Evolutionary conservation across 495 filamentous ascomycete species (phyloP).

Genomic region (Penicillium manginii): DNA sequence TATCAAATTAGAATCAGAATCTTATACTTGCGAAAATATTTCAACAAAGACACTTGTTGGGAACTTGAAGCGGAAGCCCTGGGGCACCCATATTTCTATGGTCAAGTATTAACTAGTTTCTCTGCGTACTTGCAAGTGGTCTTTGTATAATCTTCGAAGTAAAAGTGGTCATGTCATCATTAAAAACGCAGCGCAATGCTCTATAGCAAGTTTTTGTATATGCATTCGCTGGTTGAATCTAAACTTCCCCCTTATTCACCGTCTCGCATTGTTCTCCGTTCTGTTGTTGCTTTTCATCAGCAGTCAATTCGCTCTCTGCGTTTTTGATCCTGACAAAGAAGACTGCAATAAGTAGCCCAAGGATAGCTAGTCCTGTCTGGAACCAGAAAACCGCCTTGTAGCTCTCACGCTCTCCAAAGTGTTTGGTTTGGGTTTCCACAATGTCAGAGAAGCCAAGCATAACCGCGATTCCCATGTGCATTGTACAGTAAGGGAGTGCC

Average conservation of each 20-base stretch:
- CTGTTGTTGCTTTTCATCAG: constrained; percentile 59
- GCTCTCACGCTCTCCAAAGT: constrained; percentile 48
- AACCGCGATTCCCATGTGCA: constrained; percentile 84
- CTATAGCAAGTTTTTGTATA: background rate
- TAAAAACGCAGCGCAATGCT: background rate
- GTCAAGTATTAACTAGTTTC: no score
- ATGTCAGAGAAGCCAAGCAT: constrained; percentile 78
- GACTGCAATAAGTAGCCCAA: constrained; percentile 60
- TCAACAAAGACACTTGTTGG: no score
- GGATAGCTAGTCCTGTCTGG: constrained; percentile 57
- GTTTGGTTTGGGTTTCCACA: constrained; percentile 56
- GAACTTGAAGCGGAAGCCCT: no score
- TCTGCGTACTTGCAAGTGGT: no score
- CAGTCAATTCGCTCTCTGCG: constrained; percentile 70
- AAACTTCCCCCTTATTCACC: background rate
- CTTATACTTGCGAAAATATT: no score
- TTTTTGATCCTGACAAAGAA: constrained; percentile 66
- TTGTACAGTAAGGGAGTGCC: constrained; percentile 63
- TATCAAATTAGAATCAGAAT: no score
- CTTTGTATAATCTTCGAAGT: background rate
- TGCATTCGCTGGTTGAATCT: background rate
- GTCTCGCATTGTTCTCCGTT: constrained; percentile 4
- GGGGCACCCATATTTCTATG: no score
- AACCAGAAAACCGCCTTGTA: constrained; percentile 74
- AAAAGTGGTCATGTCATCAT: background rate